Evolutionary conservation across 176 grass and related monocot genomes (phyloP).

Genomic region (Thinopyrum elongatum): DNA sequence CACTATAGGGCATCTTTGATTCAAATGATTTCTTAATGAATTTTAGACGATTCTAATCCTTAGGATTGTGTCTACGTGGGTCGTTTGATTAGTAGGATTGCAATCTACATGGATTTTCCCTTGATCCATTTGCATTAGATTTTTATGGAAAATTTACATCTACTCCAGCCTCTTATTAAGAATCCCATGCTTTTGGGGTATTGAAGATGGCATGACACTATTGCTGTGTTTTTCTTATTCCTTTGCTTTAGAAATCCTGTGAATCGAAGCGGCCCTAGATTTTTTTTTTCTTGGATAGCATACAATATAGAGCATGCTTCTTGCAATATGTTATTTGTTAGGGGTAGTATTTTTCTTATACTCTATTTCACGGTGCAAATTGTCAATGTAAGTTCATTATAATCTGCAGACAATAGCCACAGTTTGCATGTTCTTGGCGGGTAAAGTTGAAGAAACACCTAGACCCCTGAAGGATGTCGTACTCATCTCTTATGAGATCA

Average conservation of each 20-base stretch:
- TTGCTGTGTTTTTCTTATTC: too few species aligned
- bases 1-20: neutral
- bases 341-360: neutral
- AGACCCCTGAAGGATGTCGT: conserved; percentile 84
- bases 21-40: neutral
- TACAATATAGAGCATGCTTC: neutral
- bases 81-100: neutral
- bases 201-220: neutral
- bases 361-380: neutral
- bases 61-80: neutral
- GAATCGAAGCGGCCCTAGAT: neutral
- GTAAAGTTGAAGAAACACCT: conserved; percentile 93
- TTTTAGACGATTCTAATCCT: neutral
- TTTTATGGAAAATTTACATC: neutral
- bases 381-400: conserved; percentile 16
- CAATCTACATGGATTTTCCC: neutral
- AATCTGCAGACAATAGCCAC: conserved; percentile 76
- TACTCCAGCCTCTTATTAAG: neutral
- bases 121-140: neutral
- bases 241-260: neutral
- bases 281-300: conserved; percentile 14
- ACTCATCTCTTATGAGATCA: conserved; percentile 78
- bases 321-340: neutral
- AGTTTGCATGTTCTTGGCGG: conserved; percentile 95
- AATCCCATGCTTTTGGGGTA: neutral